Evolutionary conservation across 257 asterid species (phyloP), one percentile per base, ranked within the genome.

Genomic region (Primulina tabacum): DNA sequence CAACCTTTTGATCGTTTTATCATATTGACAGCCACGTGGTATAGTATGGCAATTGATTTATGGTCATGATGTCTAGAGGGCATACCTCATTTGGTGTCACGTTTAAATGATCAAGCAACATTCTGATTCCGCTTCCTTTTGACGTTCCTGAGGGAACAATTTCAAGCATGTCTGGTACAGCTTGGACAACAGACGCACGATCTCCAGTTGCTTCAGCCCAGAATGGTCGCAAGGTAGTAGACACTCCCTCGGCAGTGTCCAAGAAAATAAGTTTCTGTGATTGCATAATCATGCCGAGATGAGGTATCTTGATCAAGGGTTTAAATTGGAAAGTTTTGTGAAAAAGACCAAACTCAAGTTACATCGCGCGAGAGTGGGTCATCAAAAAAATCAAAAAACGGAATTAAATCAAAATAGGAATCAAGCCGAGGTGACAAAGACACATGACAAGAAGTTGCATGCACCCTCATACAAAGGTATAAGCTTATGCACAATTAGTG

Each of bases 161-260:
- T 79, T 94, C 99, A 70, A 94, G 97, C 83, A 94, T 91, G 82
- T 94, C 97, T 0, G 95, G 83, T 68, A 79, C 84, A 71, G 99
- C 99, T 85, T 94, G 99, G 77, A 94, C 96, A 64, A 94, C 96
- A 67, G 96, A 86, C 34, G 96, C 99, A 71, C 76, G 88, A 71
- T 80, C 96, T 18, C 76, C 86, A 21, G 76, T 77, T 62, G 96
- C 96, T 86, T 85, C 89, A 32, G 69, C 90, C 99, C 99, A 94
- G 76, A 87, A 87, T 28, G 99, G 99, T 61, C 99, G 90, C 73
- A 94, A 64, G 52, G 84, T 78, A 55, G 82, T 53, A 7, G 90
- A 76, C 43, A 94, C 96, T 82, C 97, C 96, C 75, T 89, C 96
- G 55, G 82, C 71, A 40, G 82, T 90, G 87, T 89, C 97, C 67